A percentile compares a stretch with the other conserved stretches of the same genome.
phyloP scores from a whole-genome alignment of 805 yeast genomes.

The Teunomyces cretensis region DNA sequence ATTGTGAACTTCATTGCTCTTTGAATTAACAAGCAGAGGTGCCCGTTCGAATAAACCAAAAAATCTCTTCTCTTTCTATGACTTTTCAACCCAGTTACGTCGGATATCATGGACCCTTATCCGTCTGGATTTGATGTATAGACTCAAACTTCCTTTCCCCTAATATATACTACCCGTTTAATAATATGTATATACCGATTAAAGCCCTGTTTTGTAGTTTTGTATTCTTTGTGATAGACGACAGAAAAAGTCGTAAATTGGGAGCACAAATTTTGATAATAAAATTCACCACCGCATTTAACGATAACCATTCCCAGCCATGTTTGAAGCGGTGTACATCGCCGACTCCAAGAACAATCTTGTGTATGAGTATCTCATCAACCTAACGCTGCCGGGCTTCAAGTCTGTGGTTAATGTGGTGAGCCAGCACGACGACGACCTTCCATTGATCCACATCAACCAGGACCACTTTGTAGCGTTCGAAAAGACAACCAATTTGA shows the following conservation, averaged over 20 bases:
- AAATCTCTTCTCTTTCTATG: not conserved
- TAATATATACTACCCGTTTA: not conserved
- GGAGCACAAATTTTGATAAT: not conserved
- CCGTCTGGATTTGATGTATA: slow-evolving; percentile 2
- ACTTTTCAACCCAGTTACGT: not conserved
- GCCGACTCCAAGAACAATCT: slow-evolving; percentile 33
- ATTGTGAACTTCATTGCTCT: slow-evolving; percentile 6
- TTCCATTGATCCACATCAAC: slow-evolving; percentile 30
- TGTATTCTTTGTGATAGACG: too few relatives aligned
- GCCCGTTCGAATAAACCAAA: too few relatives aligned
- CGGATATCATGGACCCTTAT: slow-evolving; percentile 9
- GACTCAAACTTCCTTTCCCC: slow-evolving; percentile 1
- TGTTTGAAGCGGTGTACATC: slow-evolving; percentile 46
- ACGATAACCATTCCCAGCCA: slow-evolving; percentile 9
- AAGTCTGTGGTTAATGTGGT: slow-evolving; percentile 22
- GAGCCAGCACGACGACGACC: slow-evolving; percentile 10
- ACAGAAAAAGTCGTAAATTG: too few relatives aligned
- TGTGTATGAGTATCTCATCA: slow-evolving; percentile 36
- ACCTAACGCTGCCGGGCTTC: slow-evolving; percentile 32
- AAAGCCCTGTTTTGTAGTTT: too few relatives aligned
- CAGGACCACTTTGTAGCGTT: slow-evolving; percentile 28
- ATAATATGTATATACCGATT: too few relatives aligned
- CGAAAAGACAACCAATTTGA: slow-evolving; percentile 20
- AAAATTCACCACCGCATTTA: not conserved
- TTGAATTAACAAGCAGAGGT: slow-evolving; percentile 1